Base-by-base conservation (phyloP, 306 rosid species). In the Hippophae gyantsensis region DNA sequence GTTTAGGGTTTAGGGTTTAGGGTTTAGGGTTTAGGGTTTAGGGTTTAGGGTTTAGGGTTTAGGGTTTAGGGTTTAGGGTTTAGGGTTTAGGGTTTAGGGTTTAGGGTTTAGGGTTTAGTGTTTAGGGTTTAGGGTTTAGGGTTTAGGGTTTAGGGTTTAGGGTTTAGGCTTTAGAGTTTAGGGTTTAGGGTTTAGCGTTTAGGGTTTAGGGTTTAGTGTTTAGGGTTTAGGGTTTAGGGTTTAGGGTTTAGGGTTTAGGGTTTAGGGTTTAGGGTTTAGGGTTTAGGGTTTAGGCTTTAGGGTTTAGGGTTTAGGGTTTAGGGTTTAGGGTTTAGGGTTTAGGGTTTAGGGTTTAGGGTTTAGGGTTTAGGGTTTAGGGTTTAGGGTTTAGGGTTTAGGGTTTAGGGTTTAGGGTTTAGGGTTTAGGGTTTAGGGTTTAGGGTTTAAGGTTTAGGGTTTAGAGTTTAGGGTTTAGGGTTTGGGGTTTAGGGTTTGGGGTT, bases 1-100 rank as follows among this genome's bases (percentile, higher is more conserved):
- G 66, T 27, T 62, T 62, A 18, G 42, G 57, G 56, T 27, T 62
- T 62, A 18, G 18, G 66, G 64, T 45, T 60, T 60, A 45, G 54
- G 64, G 64, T 18, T 60, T 60, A n/a, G 64, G 64, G 54, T 60
- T 60, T 60, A 18, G 65, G 56, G 65, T 61, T 60, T 60, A 45
- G 54, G 64, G 52, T 45, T 60, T 60, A 46, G 65, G 65, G 65
- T 60, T 60, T 60, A 60, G 65, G 65, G 65, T 60, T 60, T 60
- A 60, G 50, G 64, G 64, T 60, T 60, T 44, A 10, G 53, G 65
- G 52, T 60, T 44, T 44, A 48, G 53, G 65, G 52, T 60, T 44
- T 44, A 27, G 65, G 65, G 3, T 46, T 60, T 14, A 3, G 54
- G 65, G 41, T 44, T 60, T 43, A 47, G 64, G 64, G 52, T 44